These are phyloP conservation scores for Apiotrichum sp. DNA, from an alignment of 1,284 basidiomycete species.

Conservation along the genomic window DNA sequence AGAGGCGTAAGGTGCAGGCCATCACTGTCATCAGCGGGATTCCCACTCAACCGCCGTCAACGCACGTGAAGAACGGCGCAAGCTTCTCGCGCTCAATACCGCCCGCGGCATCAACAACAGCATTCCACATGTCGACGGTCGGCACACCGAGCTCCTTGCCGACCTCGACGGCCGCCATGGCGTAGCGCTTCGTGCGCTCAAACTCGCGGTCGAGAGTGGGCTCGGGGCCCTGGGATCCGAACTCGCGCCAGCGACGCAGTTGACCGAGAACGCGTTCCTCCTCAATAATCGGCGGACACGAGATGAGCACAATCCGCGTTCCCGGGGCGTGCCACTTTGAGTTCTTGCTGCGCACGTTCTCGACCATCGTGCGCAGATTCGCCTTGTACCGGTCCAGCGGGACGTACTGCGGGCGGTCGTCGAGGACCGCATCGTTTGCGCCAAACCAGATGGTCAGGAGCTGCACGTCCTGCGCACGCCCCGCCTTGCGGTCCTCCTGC, in stretches of 20 bases:
- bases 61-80: slow-evolving; percentile 38
- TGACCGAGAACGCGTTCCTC: slow-evolving; percentile 36
- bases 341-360: slow-evolving; percentile 56
- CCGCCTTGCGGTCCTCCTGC: slow-evolving; percentile 51
- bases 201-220: slow-evolving; percentile 55
- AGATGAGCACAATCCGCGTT: slow-evolving; percentile 73
- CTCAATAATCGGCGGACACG: slow-evolving; percentile 74
- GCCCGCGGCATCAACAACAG: slow-evolving; percentile 61
- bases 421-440: slow-evolving; percentile 70
- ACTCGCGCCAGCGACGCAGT: slow-evolving; percentile 44
- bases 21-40: slow-evolving; percentile 48
- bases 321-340: slow-evolving; percentile 64
- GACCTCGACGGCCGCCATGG: slow-evolving; percentile 60
- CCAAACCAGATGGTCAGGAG: slow-evolving; percentile 79
- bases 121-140: slow-evolving; percentile 64
- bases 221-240: slow-evolving; percentile 27
- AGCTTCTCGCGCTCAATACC: slow-evolving; percentile 52
- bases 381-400: slow-evolving; percentile 60
- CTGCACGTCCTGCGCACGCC: slow-evolving; percentile 55
- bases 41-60: neutral
- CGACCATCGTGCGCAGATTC: slow-evolving; percentile 62
- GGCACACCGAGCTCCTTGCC: slow-evolving; percentile 55
- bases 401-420: slow-evolving; percentile 50
- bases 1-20: slow-evolving; percentile 68
- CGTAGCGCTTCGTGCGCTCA: slow-evolving; percentile 60